A percentile compares a stretch with the other conserved stretches of the same genome.
phyloP scores from a whole-genome alignment of 768 basidiomycete genomes.

The Calocybe cyanea region DNA sequence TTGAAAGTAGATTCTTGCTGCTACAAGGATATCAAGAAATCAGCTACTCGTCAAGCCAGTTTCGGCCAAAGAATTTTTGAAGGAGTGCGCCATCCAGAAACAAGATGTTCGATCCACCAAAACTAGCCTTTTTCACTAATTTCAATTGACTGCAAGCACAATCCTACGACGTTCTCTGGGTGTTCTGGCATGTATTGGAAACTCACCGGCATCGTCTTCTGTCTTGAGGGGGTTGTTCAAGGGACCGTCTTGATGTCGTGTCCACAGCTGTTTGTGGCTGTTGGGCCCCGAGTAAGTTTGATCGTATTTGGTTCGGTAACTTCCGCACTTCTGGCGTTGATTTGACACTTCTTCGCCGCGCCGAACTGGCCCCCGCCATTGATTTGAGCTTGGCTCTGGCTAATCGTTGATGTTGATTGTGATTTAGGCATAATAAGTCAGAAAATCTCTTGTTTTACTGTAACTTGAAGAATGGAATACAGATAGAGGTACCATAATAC shows the following conservation, averaged over 20 bases:
- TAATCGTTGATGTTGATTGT: too few relatives aligned
- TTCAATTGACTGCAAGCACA: slow-evolving; percentile 10
- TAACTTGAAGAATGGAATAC: too few relatives aligned
- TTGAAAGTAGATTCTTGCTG: slow-evolving; percentile 82
- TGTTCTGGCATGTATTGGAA: slow-evolving; percentile 7
- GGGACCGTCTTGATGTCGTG: slow-evolving; percentile 23
- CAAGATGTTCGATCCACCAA: slow-evolving; percentile 22
- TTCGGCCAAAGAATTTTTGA: background rate
- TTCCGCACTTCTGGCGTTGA: too few relatives aligned
- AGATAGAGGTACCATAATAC: too few relatives aligned
- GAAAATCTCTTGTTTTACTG: too few relatives aligned
- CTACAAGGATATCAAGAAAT: slow-evolving; percentile 1
- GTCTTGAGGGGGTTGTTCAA: slow-evolving; percentile 26
- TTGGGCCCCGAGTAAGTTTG: slow-evolving; percentile 20
- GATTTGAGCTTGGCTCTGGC: too few relatives aligned
- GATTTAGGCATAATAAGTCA: too few relatives aligned
- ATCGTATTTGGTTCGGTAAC: slow-evolving; percentile 12
- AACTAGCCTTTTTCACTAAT: slow-evolving; percentile 4
- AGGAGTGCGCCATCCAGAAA: slow-evolving; percentile 16
- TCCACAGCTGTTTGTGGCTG: slow-evolving; percentile 6
- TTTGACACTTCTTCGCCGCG: too few relatives aligned
- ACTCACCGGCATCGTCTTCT: slow-evolving; percentile 30
- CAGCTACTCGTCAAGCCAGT: background rate
- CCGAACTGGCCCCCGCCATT: too few relatives aligned
- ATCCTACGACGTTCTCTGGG: slow-evolving; percentile 15